These are phyloP conservation scores for Pseudognaphalium luteoalbum DNA, from an alignment of 129 eudicot genomes.

Conservation along the genomic window DNA sequence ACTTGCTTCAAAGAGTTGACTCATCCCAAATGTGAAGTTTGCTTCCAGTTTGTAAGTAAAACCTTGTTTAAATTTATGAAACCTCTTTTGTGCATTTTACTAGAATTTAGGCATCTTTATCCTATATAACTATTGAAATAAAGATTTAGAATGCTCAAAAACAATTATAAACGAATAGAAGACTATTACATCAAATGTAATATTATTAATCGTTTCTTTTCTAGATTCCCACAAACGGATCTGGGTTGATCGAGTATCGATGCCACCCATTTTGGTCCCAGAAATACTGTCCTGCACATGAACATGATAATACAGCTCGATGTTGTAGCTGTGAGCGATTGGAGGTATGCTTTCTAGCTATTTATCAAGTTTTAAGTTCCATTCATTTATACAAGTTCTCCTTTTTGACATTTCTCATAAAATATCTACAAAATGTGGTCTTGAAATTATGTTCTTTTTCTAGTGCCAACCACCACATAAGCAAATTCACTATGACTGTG, in stretches of 20 bases:
- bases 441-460: neutral
- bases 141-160: neutral
- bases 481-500: constrained; percentile 4
- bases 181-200: constrained; percentile 1
- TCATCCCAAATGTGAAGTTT: constrained; percentile 98
- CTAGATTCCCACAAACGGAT: constrained; percentile 81
- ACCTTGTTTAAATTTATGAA: neutral
- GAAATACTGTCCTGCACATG: constrained; percentile 95
- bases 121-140: neutral
- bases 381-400: constrained; percentile 6
- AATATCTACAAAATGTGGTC: neutral
- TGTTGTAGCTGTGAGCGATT: constrained; percentile 98
- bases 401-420: neutral
- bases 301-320: constrained; percentile 84
- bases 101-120: constrained; percentile 10
- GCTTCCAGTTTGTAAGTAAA: constrained; percentile 85
- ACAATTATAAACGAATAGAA: neutral
- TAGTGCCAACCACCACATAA: neutral
- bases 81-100: constrained; percentile 8
- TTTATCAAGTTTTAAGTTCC: neutral
- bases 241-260: constrained; percentile 92
- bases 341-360: constrained; percentile 59
- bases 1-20: constrained; percentile 90
- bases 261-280: constrained; percentile 99
- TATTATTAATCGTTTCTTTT: constrained; percentile 3